Evolutionary conservation across 768 basidiomycete species (phyloP), one percentile per base, ranked within the genome.

Genomic region (Lentinula lateritia): DNA sequence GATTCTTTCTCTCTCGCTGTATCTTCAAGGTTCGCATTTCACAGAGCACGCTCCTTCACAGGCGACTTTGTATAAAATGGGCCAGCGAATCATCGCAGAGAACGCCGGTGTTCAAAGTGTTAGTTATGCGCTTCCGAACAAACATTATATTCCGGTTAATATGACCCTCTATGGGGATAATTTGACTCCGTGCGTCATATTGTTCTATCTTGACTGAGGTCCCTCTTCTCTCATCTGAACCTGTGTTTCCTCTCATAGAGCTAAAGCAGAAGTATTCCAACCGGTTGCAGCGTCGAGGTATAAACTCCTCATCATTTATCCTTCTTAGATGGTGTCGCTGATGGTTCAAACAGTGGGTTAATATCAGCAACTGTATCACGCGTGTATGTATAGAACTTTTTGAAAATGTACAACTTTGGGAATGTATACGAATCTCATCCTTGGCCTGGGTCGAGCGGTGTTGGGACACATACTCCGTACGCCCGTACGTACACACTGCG

Each of bases 61-160:
- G 91, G 95, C 95, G 8, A 97, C 95, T 32, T 76, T 96, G 56
- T 95, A 87, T 82, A 91, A 90, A 76, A 95, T 95, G 86, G 92
- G 81, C 0, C 82, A 90, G 64, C 79, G 80, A 1, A 78, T 98
- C 65, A 74, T 97, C 34, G 74, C 73, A 1, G 85, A 90, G 71
- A 89, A 93, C 67, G 71, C 72, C 2, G 76, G 76, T 2, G 78
- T 97, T 12, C 70, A 79, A 48, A 73, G 73, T 2, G 88, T 92
- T 36, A 79, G 80, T 13, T 97, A 96, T 74, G 73, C 75, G 46
- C 80, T 97, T 2, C 95, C 96, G 1, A 98, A 98, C 79, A 93
- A 95, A 75, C 95, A 97, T 70, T 98, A 96, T 72, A 83, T 97
- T 66, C 90, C 92, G 0, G 92, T 95, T 50, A 85, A 92, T 71